These are phyloP conservation scores for Paramecium sonneborni DNA, from an alignment of 73 alveolate species.

Conservation along the genomic window DNA sequence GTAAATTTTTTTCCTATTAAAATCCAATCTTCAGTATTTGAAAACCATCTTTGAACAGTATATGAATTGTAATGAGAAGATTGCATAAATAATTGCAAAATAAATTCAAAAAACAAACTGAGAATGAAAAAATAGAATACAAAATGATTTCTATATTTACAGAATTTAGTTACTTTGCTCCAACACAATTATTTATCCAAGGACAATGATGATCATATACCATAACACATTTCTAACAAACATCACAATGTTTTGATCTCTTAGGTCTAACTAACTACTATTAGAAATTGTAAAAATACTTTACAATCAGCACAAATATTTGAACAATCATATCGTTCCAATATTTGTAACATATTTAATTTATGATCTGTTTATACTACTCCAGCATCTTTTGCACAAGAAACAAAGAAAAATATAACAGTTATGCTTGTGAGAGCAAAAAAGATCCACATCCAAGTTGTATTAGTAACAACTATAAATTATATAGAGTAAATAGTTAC, in stretches of 20 bases:
- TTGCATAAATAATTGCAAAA: slow-evolving; percentile 36
- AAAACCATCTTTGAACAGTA: background rate
- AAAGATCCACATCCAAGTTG: slow-evolving; percentile 32
- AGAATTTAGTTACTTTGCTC: background rate
- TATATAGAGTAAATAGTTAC: background rate
- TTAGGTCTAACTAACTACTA: slow-evolving; percentile 69
- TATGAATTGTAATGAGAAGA: background rate
- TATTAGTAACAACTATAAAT: background rate
- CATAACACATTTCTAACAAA: slow-evolving; percentile 76
- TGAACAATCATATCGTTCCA: slow-evolving; percentile 62
- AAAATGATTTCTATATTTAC: slow-evolving; percentile 45
- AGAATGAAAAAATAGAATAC: slow-evolving; percentile 60
- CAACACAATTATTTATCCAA: slow-evolving; percentile 76
- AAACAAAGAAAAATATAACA: slow-evolving; percentile 49
- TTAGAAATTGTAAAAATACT: background rate
- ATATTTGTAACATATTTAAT: slow-evolving; percentile 36
- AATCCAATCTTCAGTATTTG: background rate
- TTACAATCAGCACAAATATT: slow-evolving; percentile 78
- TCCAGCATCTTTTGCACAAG: slow-evolving; percentile 64
- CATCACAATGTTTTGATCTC: slow-evolving; percentile 79
- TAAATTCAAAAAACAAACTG: slow-evolving; percentile 32
- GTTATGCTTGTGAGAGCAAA: slow-evolving; percentile 17
- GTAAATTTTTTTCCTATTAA: slow-evolving; percentile 27
- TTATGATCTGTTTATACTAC: background rate
- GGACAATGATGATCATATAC: slow-evolving; percentile 81